These are phyloP conservation scores for Dicorynia guianensis DNA, from an alignment of 306 rosid genomes.

Conservation along the genomic window DNA sequence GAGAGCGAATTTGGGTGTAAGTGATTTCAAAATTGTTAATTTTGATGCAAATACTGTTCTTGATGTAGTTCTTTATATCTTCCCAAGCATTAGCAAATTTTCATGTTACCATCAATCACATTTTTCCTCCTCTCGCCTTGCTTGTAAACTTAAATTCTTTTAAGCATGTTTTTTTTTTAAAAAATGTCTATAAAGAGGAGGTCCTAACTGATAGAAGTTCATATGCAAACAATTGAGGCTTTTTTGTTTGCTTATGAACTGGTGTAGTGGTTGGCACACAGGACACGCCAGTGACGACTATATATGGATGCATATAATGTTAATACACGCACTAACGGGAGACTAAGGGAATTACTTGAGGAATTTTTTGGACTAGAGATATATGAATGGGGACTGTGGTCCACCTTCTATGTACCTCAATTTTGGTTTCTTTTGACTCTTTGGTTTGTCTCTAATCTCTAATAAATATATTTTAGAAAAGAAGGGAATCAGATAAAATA, in stretches of 20 bases:
- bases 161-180: constrained; percentile 35
- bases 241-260: not conserved
- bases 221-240: not conserved
- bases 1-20: constrained; percentile 90
- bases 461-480: not conserved
- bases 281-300: not conserved
- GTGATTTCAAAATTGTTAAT: constrained; percentile 44
- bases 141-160: not conserved
- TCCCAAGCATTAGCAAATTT: constrained; percentile 22
- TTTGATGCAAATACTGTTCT: constrained; percentile 10
- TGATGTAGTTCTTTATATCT: not conserved
- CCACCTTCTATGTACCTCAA: not conserved
- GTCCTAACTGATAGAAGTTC: not conserved
- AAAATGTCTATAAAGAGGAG: not conserved
- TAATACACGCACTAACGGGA: not conserved
- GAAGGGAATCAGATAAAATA: not conserved
- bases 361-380: too few species aligned
- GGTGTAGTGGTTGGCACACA: not conserved
- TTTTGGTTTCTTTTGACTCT: not conserved
- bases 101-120: not conserved
- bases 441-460: too few species aligned
- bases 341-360: not conserved
- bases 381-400: not conserved
- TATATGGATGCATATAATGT: not conserved
- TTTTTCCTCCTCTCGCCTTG: not conserved